Evolutionary conservation across 805 yeast species (phyloP).

Genomic region (Saccharomyces kudriavzevii): DNA sequence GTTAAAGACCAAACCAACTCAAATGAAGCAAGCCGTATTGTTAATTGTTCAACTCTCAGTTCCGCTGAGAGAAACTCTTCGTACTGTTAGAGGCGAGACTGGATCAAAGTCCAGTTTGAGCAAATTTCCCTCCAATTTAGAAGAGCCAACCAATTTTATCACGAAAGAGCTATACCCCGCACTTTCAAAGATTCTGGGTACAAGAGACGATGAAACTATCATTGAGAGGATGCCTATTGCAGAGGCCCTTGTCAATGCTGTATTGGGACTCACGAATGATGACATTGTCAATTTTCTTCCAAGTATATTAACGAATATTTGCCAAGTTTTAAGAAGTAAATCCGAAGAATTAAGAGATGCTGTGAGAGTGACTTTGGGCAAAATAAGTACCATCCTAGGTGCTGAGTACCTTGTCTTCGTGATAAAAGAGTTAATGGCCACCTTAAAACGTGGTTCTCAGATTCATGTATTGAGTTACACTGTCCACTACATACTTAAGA

Average conservation of each 20-base stretch:
- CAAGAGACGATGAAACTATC: slow-evolving; percentile 72
- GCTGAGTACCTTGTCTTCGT: slow-evolving; percentile 66
- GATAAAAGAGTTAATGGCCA: slow-evolving; percentile 66
- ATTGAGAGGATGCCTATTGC: slow-evolving; percentile 70
- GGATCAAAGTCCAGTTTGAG: slow-evolving; percentile 14
- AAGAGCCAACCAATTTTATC: slow-evolving; percentile 40
- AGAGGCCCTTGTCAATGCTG: slow-evolving; percentile 65
- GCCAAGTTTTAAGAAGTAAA: slow-evolving; percentile 79
- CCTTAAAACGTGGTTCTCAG: slow-evolving; percentile 84
- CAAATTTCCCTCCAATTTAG: slow-evolving; percentile 33
- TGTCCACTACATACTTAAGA: slow-evolving; percentile 61
- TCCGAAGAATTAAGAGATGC: slow-evolving; percentile 85
- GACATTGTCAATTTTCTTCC: slow-evolving; percentile 57
- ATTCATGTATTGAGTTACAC: slow-evolving; percentile 87
- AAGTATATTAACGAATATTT: slow-evolving; percentile 73
- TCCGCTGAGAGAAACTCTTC: slow-evolving; percentile 37
- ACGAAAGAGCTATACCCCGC: slow-evolving; percentile 53
- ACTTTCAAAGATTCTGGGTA: slow-evolving; percentile 48
- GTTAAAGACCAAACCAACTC: slow-evolving; percentile 39
- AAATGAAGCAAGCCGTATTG: slow-evolving; percentile 48
- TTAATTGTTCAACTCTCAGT: slow-evolving; percentile 51
- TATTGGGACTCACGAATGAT: slow-evolving; percentile 53
- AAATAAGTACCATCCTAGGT: slow-evolving; percentile 59
- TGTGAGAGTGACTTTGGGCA: slow-evolving; percentile 65
- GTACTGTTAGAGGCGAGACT: slow-evolving; percentile 12